Percentiles rank a stretch among this genome's conserved stretches.
phyloP scores from a whole-genome alignment of 1,139 yeast genomes.

The Taphrina wiesneri region DNA sequence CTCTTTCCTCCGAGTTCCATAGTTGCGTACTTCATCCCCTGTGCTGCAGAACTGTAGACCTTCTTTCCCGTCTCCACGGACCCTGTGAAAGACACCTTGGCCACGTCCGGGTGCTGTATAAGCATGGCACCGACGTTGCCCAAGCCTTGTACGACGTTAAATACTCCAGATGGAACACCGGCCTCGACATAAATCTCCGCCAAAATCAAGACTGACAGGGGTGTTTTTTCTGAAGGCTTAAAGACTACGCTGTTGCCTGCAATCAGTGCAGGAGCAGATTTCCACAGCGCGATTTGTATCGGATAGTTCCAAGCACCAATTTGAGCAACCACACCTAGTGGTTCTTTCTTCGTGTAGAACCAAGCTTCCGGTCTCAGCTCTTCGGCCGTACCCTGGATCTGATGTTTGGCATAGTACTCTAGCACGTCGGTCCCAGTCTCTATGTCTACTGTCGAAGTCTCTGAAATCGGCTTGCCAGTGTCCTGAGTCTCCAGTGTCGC shows the following conservation, averaged over 20 bases:
- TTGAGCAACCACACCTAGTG: conserved; percentile 77
- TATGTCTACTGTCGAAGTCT: conserved; percentile 9
- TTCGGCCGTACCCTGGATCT: conserved; percentile 13
- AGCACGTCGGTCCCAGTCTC: conserved; percentile 23
- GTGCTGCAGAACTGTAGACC: conserved; percentile 69
- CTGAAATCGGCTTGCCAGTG: conserved; percentile 19
- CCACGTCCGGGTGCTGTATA: conserved; percentile 64
- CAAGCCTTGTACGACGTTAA: conserved; percentile 72
- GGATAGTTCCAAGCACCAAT: conserved; percentile 91
- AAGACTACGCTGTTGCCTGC: conserved; percentile 78
- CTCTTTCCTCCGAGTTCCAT: conserved; percentile 87
- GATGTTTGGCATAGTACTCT: conserved; percentile 17
- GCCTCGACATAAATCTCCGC: conserved; percentile 64
- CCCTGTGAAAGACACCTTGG: conserved; percentile 82
- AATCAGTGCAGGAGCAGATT: conserved; percentile 79
- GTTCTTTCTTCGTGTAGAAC: conserved; percentile 71
- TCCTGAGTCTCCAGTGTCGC: conserved; percentile 20
- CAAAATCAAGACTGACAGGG: conserved; percentile 70
- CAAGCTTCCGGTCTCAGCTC: conserved; percentile 19
- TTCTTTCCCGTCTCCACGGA: conserved; percentile 77
- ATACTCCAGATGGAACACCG: conserved; percentile 77
- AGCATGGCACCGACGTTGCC: conserved; percentile 78
- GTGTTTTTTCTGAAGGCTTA: conserved; percentile 82
- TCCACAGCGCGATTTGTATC: conserved; percentile 79
- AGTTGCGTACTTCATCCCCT: conserved; percentile 74